These are phyloP conservation scores for Luffa aegyptiaca DNA, from an alignment of 306 rosid genomes.

Conservation along the genomic window DNA sequence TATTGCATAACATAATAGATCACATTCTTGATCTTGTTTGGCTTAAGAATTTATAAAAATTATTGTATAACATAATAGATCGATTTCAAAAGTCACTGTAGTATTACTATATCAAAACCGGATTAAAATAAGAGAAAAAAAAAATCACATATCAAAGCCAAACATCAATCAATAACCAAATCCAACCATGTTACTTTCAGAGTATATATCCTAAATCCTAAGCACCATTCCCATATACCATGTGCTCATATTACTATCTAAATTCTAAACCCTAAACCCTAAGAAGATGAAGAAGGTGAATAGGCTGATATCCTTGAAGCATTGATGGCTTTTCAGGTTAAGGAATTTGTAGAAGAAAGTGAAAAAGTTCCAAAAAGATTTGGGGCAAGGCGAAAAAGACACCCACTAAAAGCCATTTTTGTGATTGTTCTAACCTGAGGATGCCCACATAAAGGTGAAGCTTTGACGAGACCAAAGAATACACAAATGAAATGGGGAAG, in stretches of 20 bases:
- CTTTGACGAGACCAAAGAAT: not conserved
- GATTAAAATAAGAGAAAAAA: not conserved
- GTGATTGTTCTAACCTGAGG: not conserved
- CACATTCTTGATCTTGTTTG: not conserved
- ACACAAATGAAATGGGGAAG: not conserved
- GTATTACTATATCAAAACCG: not conserved
- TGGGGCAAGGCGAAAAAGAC: not conserved
- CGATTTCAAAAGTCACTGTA: not conserved
- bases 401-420: not conserved
- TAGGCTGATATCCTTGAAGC: no score
- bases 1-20: no score
- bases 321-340: not conserved
- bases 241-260: no score
- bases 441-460: not conserved
- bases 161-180: not conserved
- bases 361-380: not conserved
- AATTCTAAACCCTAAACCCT: no score
- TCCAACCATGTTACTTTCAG: not conserved
- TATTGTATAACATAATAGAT: no score
- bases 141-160: not conserved
- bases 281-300: no score
- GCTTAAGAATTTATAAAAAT: not conserved
- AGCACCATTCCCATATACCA: no score
- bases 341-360: not conserved
- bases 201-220: no score